phyloP scores from a whole-genome alignment of 2,329 filamentous ascomycete genomes.

The Neonectria faginata region DNA sequence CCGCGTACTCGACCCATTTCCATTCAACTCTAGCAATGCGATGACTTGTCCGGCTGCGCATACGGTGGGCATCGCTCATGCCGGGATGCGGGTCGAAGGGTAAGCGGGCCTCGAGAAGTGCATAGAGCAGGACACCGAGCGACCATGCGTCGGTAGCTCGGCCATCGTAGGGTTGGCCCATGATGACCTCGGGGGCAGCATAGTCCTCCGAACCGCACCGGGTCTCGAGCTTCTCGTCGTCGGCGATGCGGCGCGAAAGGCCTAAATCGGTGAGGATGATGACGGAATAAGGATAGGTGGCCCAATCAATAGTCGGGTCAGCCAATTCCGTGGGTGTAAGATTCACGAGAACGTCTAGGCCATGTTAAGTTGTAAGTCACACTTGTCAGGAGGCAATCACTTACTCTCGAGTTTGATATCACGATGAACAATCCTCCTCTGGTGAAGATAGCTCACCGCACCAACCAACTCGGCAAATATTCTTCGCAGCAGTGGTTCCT shows the following conservation, averaged over 20 bases:
- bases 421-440: slow-evolving; percentile 88
- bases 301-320: slow-evolving; percentile 74
- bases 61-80: slow-evolving; percentile 79
- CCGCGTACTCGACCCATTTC: slow-evolving; percentile 90
- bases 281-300: slow-evolving; percentile 82
- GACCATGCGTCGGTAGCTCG: slow-evolving; percentile 95
- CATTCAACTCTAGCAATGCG: slow-evolving; percentile 96
- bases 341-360: slow-evolving; percentile 88
- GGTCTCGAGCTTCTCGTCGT: slow-evolving; percentile 90
- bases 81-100: slow-evolving; percentile 92
- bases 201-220: slow-evolving; percentile 98
- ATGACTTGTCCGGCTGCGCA: slow-evolving; percentile 86
- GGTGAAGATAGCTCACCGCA: slow-evolving; percentile 88
- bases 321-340: slow-evolving; percentile 76
- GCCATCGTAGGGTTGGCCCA: slow-evolving; percentile 95
- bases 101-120: slow-evolving; percentile 89
- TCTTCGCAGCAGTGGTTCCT: slow-evolving; percentile 77
- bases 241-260: slow-evolving; percentile 85
- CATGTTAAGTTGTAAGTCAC: slow-evolving; percentile 15
- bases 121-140: slow-evolving; percentile 91
- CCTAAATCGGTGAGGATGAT: slow-evolving; percentile 93
- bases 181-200: slow-evolving; percentile 93
- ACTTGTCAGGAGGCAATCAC: slow-evolving; percentile 48
- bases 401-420: slow-evolving; percentile 97
- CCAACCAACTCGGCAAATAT: slow-evolving; percentile 91